Conservation (phyloP, 768 basidiomycete genomes). For the Trametes elegans region DNA sequence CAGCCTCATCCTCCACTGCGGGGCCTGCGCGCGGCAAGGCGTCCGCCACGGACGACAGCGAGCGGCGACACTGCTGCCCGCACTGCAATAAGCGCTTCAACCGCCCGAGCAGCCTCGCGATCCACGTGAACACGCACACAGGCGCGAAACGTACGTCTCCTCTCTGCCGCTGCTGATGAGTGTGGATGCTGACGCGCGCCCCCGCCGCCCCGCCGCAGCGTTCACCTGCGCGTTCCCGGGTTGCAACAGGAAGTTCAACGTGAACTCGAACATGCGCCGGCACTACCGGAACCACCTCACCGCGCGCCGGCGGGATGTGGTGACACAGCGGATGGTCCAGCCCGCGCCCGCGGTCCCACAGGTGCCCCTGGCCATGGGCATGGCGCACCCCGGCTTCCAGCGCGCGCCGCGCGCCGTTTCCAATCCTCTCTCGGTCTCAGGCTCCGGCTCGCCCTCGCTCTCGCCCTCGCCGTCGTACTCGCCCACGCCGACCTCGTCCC, state of each 20-base stretch:
- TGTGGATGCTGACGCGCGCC: background rate
- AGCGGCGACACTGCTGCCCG: conserved; percentile 23
- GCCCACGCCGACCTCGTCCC: conserved; percentile 2
- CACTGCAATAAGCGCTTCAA: conserved; percentile 66
- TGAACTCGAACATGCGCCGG: too few relatives aligned
- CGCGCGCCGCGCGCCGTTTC: background rate
- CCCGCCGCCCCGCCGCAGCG: conserved; percentile 40
- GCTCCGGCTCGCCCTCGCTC: conserved; percentile 5
- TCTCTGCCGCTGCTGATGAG: too few relatives aligned
- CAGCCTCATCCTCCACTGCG: background rate
- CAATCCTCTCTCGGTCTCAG: background rate
- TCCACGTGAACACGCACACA: conserved; percentile 68
- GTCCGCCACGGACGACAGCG: conserved; percentile 9
- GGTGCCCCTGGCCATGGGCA: background rate
- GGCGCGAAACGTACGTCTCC: conserved; percentile 38
- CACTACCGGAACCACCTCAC: conserved; percentile 67
- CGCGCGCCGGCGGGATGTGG: conserved; percentile 14
- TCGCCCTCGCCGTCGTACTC: conserved; percentile 11
- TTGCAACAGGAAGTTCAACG: conserved; percentile 77
- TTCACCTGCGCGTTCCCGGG: conserved; percentile 61
- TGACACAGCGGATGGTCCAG: conserved; percentile 16
- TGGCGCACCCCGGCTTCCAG: background rate
- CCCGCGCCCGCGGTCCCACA: conserved; percentile 6
- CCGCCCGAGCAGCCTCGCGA: conserved; percentile 63
- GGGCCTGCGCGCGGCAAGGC: background rate